Percentiles rank a stretch among this genome's conserved stretches.
Conservation (phyloP, 2,329 filamentous ascomycete species). For the Clonostachys rosea region DNA sequence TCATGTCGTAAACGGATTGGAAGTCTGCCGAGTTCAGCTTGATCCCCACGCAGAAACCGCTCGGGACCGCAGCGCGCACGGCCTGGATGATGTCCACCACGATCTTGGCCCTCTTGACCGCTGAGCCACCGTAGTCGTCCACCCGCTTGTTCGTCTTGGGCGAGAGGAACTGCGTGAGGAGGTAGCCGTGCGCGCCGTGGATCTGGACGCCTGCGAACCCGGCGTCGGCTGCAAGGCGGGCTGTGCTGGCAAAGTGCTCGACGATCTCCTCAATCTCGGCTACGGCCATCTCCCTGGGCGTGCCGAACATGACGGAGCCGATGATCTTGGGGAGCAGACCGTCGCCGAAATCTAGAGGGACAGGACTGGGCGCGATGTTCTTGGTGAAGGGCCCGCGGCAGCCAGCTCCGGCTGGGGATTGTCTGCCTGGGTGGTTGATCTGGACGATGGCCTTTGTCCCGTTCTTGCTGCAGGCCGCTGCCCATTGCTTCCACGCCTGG, state of each 20-base stretch:
- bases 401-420: constrained; percentile 24
- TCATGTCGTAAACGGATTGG: constrained; percentile 34
- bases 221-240: constrained; percentile 38
- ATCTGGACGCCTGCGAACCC: constrained; percentile 40
- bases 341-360: neutral
- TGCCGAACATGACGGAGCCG: constrained; percentile 36
- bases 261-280: constrained; percentile 50
- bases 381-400: neutral
- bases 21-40: constrained; percentile 56
- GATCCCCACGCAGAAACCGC: constrained; percentile 42
- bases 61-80: constrained; percentile 27
- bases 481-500: constrained; percentile 30
- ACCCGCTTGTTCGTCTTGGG: constrained; percentile 42
- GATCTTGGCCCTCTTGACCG: constrained; percentile 41
- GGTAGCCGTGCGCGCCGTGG: constrained; percentile 50
- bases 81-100: constrained; percentile 45
- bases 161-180: constrained; percentile 51
- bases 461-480: constrained; percentile 16
- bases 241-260: constrained; percentile 44
- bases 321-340: constrained; percentile 8
- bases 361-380: neutral
- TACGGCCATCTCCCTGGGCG: constrained; percentile 49
- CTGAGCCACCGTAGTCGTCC: constrained; percentile 50
- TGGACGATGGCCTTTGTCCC: constrained; percentile 35
- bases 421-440: constrained; percentile 40